Percentiles rank a stretch among this genome's conserved stretches.
phyloP scores from a whole-genome alignment of 2,329 filamentous ascomycete genomes.

The Annulohypoxylon truncatum region DNA sequence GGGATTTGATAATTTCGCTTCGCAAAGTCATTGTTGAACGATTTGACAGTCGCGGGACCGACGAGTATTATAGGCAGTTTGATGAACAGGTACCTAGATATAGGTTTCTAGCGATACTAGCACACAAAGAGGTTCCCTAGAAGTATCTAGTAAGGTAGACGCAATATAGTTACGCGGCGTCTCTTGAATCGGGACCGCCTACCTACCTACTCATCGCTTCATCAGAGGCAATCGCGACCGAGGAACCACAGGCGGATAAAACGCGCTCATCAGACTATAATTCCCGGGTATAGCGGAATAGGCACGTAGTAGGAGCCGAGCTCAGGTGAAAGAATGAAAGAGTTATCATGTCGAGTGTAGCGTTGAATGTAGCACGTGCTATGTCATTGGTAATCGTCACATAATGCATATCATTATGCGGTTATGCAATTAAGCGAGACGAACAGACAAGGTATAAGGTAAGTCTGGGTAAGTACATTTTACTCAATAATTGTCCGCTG shows the following conservation, averaged over 20 bases:
- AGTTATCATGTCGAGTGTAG: neutral
- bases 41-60: neutral
- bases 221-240: neutral
- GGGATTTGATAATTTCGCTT: slow-evolving; percentile 9
- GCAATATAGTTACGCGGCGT: neutral
- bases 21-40: slow-evolving; percentile 26
- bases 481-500: slow-evolving; percentile 35
- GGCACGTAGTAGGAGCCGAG: neutral
- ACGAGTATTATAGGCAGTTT: neutral
- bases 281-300: neutral
- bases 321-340: neutral
- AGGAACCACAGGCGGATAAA: neutral
- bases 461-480: too few relatives aligned
- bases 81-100: neutral
- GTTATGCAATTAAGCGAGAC: slow-evolving; percentile 5
- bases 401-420: slow-evolving; percentile 2
- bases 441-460: slow-evolving; percentile 6
- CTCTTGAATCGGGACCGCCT: neutral
- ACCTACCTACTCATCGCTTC: neutral
- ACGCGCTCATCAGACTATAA: neutral
- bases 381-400: neutral
- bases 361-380: slow-evolving; percentile 1
- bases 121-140: slow-evolving; percentile 9
- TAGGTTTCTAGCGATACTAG: neutral
- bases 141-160: neutral